A percentile compares a stretch with the other conserved stretches of the same genome.
Evolutionary conservation across 1,284 basidiomycete genomes (phyloP).

Genomic region (Exobasidium cylindrosporum): DNA sequence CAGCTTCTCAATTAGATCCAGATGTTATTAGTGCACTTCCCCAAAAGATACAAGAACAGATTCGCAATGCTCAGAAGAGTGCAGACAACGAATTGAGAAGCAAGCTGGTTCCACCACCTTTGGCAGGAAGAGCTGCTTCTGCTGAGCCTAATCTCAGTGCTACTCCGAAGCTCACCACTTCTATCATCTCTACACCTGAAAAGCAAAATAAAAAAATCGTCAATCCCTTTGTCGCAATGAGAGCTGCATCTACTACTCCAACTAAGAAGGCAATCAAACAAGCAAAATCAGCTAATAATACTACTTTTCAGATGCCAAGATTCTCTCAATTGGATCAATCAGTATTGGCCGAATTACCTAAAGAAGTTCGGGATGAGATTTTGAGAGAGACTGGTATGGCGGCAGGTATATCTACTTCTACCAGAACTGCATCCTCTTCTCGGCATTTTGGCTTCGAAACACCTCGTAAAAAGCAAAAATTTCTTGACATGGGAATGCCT

Average conservation of each 20-base stretch:
- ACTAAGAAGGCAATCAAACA: constrained; percentile 5
- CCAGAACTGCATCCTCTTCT: too few relatives aligned
- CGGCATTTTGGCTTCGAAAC: too few relatives aligned
- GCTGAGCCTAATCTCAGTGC: constrained; percentile 19
- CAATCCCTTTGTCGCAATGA: constrained; percentile 3
- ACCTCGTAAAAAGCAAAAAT: constrained; percentile 14
- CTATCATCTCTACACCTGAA: background rate
- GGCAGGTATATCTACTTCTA: background rate
- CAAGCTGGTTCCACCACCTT: constrained; percentile 23
- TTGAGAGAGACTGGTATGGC: constrained; percentile 27
- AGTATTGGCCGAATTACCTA: constrained; percentile 45
- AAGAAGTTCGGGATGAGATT: constrained; percentile 39
- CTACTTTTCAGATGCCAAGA: constrained; percentile 17
- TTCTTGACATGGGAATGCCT: constrained; percentile 5
- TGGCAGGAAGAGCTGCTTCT: constrained; percentile 18
- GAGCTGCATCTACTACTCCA: constrained; percentile 12
- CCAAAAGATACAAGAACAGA: constrained; percentile 28
- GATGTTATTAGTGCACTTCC: constrained; percentile 37
- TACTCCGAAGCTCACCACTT: constrained; percentile 11
- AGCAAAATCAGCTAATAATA: background rate
- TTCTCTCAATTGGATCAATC: constrained; percentile 47
- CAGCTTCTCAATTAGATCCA: constrained; percentile 39
- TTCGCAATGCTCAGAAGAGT: constrained; percentile 18
- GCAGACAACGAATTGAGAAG: background rate
- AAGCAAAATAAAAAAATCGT: background rate